These are phyloP conservation scores for Cercospora nicotianae DNA, from an alignment of 2,329 filamentous ascomycete genomes.

Conservation along the genomic window DNA sequence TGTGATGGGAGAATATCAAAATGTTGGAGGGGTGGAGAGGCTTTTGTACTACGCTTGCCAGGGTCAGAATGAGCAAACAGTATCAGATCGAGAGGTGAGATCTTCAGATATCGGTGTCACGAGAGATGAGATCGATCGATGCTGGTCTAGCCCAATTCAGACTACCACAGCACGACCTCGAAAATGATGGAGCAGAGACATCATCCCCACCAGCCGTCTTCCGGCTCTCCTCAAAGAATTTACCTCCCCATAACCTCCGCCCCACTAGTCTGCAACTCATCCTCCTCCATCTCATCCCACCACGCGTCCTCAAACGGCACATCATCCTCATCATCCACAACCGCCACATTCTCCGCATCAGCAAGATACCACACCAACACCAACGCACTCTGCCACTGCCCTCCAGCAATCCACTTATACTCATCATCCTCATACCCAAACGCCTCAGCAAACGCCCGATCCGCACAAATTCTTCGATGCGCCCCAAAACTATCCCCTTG, in stretches of 20 bases:
- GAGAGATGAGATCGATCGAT: neutral
- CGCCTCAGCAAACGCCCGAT: slow-evolving; percentile 5
- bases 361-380: slow-evolving; percentile 8
- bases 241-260: slow-evolving; percentile 1
- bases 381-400: slow-evolving; percentile 1
- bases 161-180: neutral
- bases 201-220: neutral
- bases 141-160: neutral
- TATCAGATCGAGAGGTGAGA: neutral
- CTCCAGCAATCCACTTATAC: slow-evolving; percentile 8
- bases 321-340: slow-evolving; percentile 6
- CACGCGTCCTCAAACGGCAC: slow-evolving; percentile 11
- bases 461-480: slow-evolving; percentile 2
- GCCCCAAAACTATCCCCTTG: slow-evolving; percentile 3
- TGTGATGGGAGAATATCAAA: neutral
- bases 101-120: neutral
- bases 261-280: slow-evolving; percentile 5
- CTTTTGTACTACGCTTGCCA: neutral
- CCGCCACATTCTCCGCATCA: neutral
- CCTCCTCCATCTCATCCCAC: slow-evolving; percentile 6
- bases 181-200: neutral
- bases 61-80: neutral
- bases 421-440: slow-evolving; percentile 13
- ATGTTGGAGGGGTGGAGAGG: neutral
- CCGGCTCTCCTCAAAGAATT: neutral